Evolutionary conservation across 352 stramenopile species (phyloP), one percentile per base, ranked within the genome.

Genomic region (Pythium diclinum): DNA sequence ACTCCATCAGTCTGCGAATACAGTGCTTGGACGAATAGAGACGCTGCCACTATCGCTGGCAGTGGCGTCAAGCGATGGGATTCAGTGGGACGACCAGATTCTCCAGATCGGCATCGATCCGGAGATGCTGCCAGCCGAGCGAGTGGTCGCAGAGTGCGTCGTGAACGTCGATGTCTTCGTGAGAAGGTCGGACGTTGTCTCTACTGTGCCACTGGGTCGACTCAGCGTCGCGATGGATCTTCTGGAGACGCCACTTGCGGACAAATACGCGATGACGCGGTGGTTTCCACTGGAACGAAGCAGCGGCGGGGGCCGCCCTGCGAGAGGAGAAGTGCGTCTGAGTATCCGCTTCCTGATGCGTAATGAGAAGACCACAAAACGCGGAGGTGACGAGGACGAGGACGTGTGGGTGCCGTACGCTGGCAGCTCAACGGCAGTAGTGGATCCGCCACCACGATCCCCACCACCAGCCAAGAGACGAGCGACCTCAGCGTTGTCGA

Each of bases 241-340:
- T 19, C 59, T 89, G 6, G 77, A 84, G 54, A 79, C 77, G n/a
- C 68, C 78, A 10, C 55, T 88, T 1, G 79, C 81, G 0, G 63
- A 73, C 36, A 44, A 77, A 16, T 85, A 80, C 55, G 68, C 72
- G 0, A 75, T 89, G 56, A 83, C 60, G 19, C 73, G 81, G 13
- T 89, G 81, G 81, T 88, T 89, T 52, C 81, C 81, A 3, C 67
- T 89, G 1, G 77, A 86, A 34, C 47, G 42, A 47, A 76, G 70
- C 42, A 55, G 65, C 8, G 55, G 56, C 32, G 52, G 61, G 8
- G 76, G 71, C 3, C 73, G 74, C n/a, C 60, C 57, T n/a, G 63
- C 55, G n/a, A 68, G 76, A 30, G 78, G 78, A 48, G 78, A 87
- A 38, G 56, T 88, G 13, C 75, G 74, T 5, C 54, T 86, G 19